Base-by-base conservation (phyloP, 768 basidiomycete genomes). In the Russula lepida region DNA sequence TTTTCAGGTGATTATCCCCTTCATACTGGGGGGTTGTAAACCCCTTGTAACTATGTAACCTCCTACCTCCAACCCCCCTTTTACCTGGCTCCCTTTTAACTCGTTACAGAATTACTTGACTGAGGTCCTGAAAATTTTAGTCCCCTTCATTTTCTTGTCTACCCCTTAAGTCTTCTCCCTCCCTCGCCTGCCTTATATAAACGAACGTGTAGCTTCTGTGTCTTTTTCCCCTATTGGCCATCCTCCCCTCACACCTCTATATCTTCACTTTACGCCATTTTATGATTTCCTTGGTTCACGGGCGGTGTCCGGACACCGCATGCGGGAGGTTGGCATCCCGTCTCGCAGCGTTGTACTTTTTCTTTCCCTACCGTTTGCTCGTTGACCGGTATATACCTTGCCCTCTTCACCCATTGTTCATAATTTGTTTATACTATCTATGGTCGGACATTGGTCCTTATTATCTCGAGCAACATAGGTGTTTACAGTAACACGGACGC, bases 321-420 rank as follows among this genome's bases (percentile, higher is more conserved):
- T 27, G 25, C 28, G 43, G 48, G 15, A 33, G 44, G 25, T 37
- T 21, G 35, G 46, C 37, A 25, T 33, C n/a, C 23, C 12, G 46
- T 35, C 25, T 43, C 48, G 54, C 39, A 35, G 48, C 25, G 49
- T 44, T 44, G 48, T 52, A 43, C 21, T 49, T 28, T 56, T 46
- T 47, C 35, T 56, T 46, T 47, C 33, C 12, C 23, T 54, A 53
- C 43, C 56, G 28, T 48, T 13, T 27, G 33, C 44, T 39, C 44
- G 44, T 54, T 49, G 62, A 49, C 54, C 56, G 25, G 39, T 47
- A 41, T 58, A 63, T 63, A 63, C 62, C 62, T 21, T 11, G 8
- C n/a, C 43, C 43, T 21, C 41, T 2, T 7, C 19, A 7, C 41
- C 19, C 19, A 2, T 44, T 43, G 13, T 21, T 41, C 60, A 56